Evolutionary conservation across 192 early-diverging fungal species (phyloP), one percentile per base, ranked within the genome.

Genomic region (Coemansia umbellata): DNA sequence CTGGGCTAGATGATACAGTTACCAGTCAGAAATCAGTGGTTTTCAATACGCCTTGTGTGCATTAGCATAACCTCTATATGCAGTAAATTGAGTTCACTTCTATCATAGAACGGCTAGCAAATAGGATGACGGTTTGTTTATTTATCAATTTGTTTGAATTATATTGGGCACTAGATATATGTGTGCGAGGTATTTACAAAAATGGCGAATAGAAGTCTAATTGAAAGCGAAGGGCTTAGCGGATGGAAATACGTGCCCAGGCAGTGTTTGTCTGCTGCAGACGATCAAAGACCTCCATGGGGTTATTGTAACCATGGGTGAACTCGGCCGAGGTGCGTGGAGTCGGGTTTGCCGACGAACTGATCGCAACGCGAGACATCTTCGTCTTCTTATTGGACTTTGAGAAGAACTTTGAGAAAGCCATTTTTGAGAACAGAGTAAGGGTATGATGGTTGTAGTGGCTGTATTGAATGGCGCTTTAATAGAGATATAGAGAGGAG

Each of bases 321-420:
- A 11, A 5, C 15, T 55, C 53, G 11, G 41, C 23, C 3, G 53
- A 43, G 9, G 18, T 32, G 31, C 53, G 53, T 5, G 53, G 53
- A 55, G 53, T 45, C 21, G 41, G 31, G 27, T 37, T 49, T 18
- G 47, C 24, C 26, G 47, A 31, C n/a, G 47, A n/a, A 8, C 33
- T n/a, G 17, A 36, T n/a, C 31, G 49, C 31, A 14, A 13, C 26
- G 31, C 19, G 15, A 6, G 47, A 15, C 4, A 31, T 7, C 26
- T 13, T 30, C 4, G 47, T 7, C 26, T 13, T 32, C 35, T 51
- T 51, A 23, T 43, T 55, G 53, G 31, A 26, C 42, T 31, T 56
- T 15, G 27, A 28, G 54, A 56, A 56, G 35, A 56, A 15, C 54
- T 56, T 56, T 31, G 43, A 5, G 26, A 56, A 24, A 17, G 54